Evolutionary conservation across 441 rosid genomes (phyloP), one percentile per base, ranked within the genome.

Genomic region (Cnidoscolus chayamansa): DNA sequence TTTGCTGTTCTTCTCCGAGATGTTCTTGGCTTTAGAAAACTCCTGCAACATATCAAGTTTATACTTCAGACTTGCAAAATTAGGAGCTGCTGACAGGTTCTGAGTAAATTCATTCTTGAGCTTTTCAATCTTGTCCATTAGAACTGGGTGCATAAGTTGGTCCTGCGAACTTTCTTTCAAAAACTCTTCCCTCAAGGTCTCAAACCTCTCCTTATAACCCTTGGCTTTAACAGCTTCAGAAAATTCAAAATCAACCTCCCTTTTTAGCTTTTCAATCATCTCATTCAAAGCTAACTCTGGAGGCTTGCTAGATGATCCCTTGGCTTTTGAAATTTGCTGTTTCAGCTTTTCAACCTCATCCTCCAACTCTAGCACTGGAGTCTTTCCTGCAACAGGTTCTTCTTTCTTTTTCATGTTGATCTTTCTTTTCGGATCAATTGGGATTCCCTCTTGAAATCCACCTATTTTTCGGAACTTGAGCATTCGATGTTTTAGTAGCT

Each of bases 381-480:
- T 54, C 55, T 61, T 84, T 54, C 81, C 74, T 1, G 72, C 65
- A 66, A 70, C 56, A 12, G 62, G 75, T 68, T 71, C 78, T 16
- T 88, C 91, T 78, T 83, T 89, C 86, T 74, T 86, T 82, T 90
- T 90, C 98, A 89, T 90, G 82, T 84, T 90, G 65, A 76, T 1
- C 81, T 85, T 90, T 73, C 72, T 85, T 57, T 65, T 78, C 4
- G 91, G 90, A 64, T 89, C 96, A 60, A 85, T 51, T 3, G 85
- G 87, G 40, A 76, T 79, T 71, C 84, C 88, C 65, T 89, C 94
- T 65, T 84, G 81, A 72, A 86, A 84, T 51, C 84, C 85, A 81
- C 96, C 93, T 5, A 92, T 81, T 79, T 86, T 86, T 65, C 96
- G 81, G 83, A 87, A 92, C 80, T 92, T 90, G 47, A 77, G 88